Conservation (phyloP, 495 filamentous ascomycete species). For the Neurospora africana region DNA sequence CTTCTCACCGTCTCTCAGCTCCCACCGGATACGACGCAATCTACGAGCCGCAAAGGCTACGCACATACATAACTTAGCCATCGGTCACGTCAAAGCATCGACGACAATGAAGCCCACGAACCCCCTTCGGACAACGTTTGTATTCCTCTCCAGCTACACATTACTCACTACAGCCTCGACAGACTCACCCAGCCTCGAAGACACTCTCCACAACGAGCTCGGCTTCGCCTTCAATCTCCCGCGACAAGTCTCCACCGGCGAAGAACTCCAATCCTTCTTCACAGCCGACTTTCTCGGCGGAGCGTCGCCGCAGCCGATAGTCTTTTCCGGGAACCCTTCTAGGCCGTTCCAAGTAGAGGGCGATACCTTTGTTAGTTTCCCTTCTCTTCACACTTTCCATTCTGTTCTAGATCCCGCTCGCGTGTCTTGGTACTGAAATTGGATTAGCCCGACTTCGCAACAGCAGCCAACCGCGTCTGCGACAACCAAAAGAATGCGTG, state of each 20-base stretch:
- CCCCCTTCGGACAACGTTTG: not conserved
- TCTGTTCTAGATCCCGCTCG: no score
- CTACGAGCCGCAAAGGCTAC: no score
- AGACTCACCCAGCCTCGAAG: slow-evolving; percentile 2
- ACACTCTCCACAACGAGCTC: slow-evolving; percentile 12
- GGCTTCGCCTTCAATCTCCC: slow-evolving; percentile 9
- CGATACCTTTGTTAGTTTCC: slow-evolving; percentile 35
- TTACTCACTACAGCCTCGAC: slow-evolving; percentile 3
- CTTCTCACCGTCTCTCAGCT: no score
- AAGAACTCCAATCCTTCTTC: slow-evolving; percentile 19
- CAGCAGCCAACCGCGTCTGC: slow-evolving; percentile 28
- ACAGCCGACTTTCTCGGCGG: slow-evolving; percentile 13
- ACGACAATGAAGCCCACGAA: not conserved
- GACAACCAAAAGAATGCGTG: slow-evolving; percentile 33
- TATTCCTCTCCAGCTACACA: not conserved
- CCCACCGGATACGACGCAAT: no score
- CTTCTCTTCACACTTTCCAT: not conserved
- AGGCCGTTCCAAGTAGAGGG: slow-evolving; percentile 37
- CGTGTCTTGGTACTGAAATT: no score
- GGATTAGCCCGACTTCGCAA: slow-evolving; percentile 19
- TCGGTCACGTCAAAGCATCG: no score
- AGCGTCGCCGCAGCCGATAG: slow-evolving; percentile 18
- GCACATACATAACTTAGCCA: no score
- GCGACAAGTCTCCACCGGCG: slow-evolving; percentile 5
- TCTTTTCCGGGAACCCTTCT: slow-evolving; percentile 23